Conservation (phyloP, 345 rosid species). For the Eucalyptus globulus region DNA sequence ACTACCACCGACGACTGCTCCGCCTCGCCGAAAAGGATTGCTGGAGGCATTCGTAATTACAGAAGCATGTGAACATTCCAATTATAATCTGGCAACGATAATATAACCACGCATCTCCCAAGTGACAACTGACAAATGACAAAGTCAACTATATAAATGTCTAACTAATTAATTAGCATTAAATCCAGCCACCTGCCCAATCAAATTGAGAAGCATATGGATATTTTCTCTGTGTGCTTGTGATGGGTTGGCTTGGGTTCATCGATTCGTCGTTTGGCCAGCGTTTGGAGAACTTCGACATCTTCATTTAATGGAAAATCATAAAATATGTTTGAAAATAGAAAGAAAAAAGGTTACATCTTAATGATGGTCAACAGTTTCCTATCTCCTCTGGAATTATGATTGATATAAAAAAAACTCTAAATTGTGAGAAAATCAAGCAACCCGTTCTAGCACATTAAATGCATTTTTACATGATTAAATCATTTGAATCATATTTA, state of each 20-base stretch:
- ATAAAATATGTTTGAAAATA: neutral
- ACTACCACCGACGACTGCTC: neutral
- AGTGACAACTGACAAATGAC: neutral
- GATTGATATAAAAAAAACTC: neutral
- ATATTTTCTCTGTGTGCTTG: neutral
- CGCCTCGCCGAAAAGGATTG: neutral
- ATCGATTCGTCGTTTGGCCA: neutral
- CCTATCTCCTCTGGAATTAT: neutral
- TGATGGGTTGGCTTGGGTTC: neutral
- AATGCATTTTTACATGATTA: neutral
- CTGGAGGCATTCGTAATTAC: neutral
- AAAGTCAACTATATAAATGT: neutral
- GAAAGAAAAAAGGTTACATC: neutral
- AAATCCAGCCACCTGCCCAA: neutral
- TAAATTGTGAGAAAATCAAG: neutral
- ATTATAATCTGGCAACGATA: neutral
- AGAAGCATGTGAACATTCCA: neutral
- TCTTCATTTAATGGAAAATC: neutral
- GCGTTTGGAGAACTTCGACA: neutral
- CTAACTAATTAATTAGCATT: neutral
- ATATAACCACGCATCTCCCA: neutral
- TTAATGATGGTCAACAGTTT: neutral
- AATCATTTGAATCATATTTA: neutral
- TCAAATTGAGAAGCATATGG: neutral
- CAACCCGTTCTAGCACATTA: neutral